Conservation (phyloP, 805 yeast genomes). For the Zygosaccharomyces kombuchaensis region DNA sequence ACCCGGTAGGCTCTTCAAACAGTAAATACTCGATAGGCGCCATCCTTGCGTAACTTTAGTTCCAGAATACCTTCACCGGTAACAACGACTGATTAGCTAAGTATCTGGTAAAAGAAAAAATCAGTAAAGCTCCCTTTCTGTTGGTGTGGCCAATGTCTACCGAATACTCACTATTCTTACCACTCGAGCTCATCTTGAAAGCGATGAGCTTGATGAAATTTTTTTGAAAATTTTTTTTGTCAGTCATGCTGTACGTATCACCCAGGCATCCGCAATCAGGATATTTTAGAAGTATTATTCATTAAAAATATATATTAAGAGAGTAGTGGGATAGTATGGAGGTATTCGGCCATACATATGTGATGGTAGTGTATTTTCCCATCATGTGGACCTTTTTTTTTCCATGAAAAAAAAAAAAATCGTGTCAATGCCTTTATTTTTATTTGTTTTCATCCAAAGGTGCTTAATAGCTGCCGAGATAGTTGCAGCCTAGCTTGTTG, state of each 20-base stretch:
- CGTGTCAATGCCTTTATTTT: too few relatives aligned
- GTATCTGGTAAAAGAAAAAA: background rate
- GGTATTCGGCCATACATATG: background rate
- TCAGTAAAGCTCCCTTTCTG: background rate
- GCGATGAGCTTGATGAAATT: constrained; percentile 12
- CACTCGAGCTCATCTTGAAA: constrained; percentile 10
- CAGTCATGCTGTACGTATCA: background rate
- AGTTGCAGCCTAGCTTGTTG: too few relatives aligned
- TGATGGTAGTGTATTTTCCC: too few relatives aligned
- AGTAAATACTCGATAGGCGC: constrained; percentile 85
- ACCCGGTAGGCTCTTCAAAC: constrained; percentile 98
- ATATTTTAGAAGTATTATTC: background rate
- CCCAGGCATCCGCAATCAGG: background rate
- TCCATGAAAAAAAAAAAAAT: too few relatives aligned
- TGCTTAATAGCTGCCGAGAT: too few relatives aligned
- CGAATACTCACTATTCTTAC: background rate
- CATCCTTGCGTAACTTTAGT: constrained; percentile 33
- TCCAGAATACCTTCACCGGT: background rate
- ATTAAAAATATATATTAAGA: background rate
- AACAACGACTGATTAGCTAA: background rate
- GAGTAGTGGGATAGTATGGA: background rate
- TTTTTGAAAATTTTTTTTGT: constrained; percentile 4
- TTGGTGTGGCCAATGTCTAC: background rate
- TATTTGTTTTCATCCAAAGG: too few relatives aligned
- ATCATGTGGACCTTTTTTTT: too few relatives aligned